Evolutionary conservation across 306 rosid species (phyloP), one percentile per base, ranked within the genome.

Genomic region (Medicago arabica): DNA sequence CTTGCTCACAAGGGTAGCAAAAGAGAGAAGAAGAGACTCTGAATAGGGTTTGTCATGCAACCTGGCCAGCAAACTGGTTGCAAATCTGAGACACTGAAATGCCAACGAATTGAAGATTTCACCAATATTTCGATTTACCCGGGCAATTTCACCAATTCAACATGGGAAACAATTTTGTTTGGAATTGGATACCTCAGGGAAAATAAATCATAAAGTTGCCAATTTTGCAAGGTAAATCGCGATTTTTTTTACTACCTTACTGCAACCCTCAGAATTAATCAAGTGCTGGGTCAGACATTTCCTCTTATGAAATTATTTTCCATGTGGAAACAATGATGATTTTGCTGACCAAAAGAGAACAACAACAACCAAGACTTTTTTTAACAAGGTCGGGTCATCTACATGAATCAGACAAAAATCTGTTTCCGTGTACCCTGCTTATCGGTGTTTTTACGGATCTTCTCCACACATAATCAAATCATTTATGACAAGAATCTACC

Each of bases 261-360:
- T 61, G 41, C 67, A 14, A 61, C 67, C 5, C 41, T 31, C 40
- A 0, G 40, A 61, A 61, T 25, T 61, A 34, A 12, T 61, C 6
- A 7, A 61, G 10, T 31, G 18, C 18, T 31, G 43, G 15, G 67
- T 31, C 19, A 28, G 41, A 61, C 8, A 61, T 66, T 41, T 17
- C 31, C 34, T 5, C 51, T 21, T 12, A 67, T 21, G 19, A 46
- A 67, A 44, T 67, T 43, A 6, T 67, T 67, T 67, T 67, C 19
- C 55, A n/a, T 41, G 17, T 65, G 49, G 9, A 36, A n/a, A 63
- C 23, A 36, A 16, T 16, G 47, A 38, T 63, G 50, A 64, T 39
- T 64, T 16, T 64, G 15, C 47, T 64, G 69, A 40, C 70, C 70
- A 67, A 3, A 67, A 43, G 34, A 67, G 39, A 43, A 66, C 71